These are phyloP conservation scores for Bruguiera sexangula DNA, from an alignment of 345 rosid species.

Conservation along the genomic window DNA sequence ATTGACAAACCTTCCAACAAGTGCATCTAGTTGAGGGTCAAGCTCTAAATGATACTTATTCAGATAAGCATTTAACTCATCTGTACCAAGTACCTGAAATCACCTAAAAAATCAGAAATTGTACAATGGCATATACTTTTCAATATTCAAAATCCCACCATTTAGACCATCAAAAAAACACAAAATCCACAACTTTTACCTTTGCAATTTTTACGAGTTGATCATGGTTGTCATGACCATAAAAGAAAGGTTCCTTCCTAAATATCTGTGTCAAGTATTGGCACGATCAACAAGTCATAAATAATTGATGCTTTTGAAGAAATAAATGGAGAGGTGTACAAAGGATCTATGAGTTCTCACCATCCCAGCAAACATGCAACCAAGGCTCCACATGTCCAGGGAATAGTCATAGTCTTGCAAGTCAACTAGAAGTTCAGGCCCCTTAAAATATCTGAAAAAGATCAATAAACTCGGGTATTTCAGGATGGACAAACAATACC, in stretches of 20 bases:
- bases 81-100: constrained; percentile 83
- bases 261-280: constrained; percentile 52
- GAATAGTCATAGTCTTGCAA: constrained; percentile 98
- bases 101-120: constrained; percentile 10
- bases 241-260: constrained; percentile 95
- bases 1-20: constrained; percentile 65
- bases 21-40: constrained; percentile 75
- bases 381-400: constrained; percentile 99
- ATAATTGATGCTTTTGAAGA: background rate
- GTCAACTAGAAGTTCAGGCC: constrained; percentile 95
- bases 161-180: background rate
- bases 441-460: constrained; percentile 80
- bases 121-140: background rate
- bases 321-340: background rate
- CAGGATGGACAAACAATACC: background rate
- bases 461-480: constrained; percentile 9
- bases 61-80: constrained; percentile 69
- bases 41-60: constrained; percentile 80
- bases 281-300: constrained; percentile 14
- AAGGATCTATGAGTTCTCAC: constrained; percentile 39
- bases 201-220: constrained; percentile 94
- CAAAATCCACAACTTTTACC: constrained; percentile 40
- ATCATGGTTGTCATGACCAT: constrained; percentile 98
- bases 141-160: background rate
- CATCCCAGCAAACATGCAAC: constrained; percentile 99